These are phyloP conservation scores for Sarcomyxa edulis DNA, from an alignment of 768 basidiomycete species.

Conservation along the genomic window DNA sequence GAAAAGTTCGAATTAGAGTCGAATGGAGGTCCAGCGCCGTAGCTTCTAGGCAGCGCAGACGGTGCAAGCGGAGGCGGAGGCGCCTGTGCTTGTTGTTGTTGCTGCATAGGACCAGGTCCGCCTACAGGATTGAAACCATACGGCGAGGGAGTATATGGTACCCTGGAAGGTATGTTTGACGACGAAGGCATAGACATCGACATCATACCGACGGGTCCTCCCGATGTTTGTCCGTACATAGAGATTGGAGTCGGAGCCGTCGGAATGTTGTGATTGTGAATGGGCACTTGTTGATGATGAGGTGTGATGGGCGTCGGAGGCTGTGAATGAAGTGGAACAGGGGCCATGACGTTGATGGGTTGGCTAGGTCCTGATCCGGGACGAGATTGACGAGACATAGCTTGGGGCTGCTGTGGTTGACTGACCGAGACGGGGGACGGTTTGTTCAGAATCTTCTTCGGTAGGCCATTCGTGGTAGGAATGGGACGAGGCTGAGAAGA, in stretches of 20 bases:
- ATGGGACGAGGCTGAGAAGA: constrained; percentile 40
- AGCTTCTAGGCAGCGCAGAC: constrained; percentile 49
- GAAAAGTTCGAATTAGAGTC: constrained; percentile 50
- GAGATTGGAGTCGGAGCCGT: constrained; percentile 38
- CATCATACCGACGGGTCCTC: constrained; percentile 32
- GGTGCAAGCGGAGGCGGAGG: constrained; percentile 45
- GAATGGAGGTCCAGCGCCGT: constrained; percentile 44
- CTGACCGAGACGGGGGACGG: constrained; percentile 22
- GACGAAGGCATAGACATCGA: no score
- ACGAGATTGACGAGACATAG: constrained; percentile 11
- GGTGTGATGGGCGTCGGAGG: constrained; percentile 47
- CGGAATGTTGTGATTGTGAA: constrained; percentile 38
- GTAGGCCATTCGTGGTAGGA: constrained; percentile 38
- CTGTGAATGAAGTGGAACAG: constrained; percentile 31
- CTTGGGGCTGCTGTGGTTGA: constrained; percentile 23
- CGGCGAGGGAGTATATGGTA: constrained; percentile 45
- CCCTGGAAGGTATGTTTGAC: constrained; percentile 49
- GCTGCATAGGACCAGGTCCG: constrained; percentile 9
- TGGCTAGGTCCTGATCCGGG: constrained; percentile 18
- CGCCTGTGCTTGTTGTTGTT: no score
- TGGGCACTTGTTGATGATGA: constrained; percentile 37
- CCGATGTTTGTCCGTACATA: constrained; percentile 47
- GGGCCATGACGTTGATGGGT: constrained; percentile 13
- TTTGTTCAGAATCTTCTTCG: constrained; percentile 64
- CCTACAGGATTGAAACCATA: constrained; percentile 47